Conservation (phyloP, 169 alveolate species). For the Cyclospora cayetanensis region DNA sequence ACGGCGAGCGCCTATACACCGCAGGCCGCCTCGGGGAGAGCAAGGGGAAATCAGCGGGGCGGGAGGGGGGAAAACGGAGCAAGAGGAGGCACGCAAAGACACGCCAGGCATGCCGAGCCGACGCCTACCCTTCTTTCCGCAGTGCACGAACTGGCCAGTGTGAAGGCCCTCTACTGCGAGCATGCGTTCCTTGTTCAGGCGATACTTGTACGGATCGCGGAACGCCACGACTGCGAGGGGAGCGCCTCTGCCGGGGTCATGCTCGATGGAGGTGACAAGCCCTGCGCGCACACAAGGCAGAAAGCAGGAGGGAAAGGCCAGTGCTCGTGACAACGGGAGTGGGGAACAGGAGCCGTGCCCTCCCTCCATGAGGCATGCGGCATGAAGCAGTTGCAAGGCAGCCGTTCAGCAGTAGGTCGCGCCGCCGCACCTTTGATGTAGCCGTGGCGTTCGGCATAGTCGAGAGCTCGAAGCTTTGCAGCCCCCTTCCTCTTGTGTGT, state of each 20-base stretch:
- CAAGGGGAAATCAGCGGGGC: too few species aligned
- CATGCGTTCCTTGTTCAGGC: slow-evolving; percentile 94
- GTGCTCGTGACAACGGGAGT: too few species aligned
- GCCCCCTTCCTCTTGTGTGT: slow-evolving; percentile 95
- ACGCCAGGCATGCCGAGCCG: too few species aligned
- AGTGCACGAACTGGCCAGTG: slow-evolving; percentile 98
- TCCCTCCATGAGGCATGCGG: too few species aligned
- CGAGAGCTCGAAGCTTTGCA: slow-evolving; percentile 95
- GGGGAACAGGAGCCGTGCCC: too few species aligned
- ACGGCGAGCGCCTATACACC: too few species aligned
- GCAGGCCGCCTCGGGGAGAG: too few species aligned
- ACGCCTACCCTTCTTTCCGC: slow-evolving; percentile 87
- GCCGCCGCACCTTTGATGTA: slow-evolving; percentile 89
- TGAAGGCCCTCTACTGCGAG: slow-evolving; percentile 99
- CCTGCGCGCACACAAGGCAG: too few species aligned
- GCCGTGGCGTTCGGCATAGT: slow-evolving; percentile 93
- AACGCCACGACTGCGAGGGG: slow-evolving; percentile 97
- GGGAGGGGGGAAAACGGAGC: background rate
- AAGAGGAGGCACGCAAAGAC: background rate
- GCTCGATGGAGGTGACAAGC: slow-evolving; percentile 95
- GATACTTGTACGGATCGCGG: slow-evolving; percentile 97
- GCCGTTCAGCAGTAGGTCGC: background rate
- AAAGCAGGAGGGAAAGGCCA: too few species aligned
- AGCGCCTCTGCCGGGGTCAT: slow-evolving; percentile 99
- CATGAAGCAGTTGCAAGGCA: too few species aligned